phyloP scores from a whole-genome alignment of 192 early-diverging fungal genomes.

The Coemansia sp. region DNA sequence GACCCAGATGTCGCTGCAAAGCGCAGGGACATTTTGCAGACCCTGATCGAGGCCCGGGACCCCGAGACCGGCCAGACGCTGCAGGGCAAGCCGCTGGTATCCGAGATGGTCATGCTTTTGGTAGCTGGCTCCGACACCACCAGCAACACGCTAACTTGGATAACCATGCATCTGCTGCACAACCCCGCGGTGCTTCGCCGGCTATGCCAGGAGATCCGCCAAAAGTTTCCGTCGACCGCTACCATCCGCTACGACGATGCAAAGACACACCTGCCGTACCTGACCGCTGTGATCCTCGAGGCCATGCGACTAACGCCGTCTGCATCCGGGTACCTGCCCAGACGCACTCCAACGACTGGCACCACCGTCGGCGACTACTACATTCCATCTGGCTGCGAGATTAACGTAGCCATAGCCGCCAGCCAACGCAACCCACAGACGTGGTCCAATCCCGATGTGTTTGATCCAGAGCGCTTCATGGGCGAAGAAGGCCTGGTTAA shows the following conservation, averaged over 20 bases:
- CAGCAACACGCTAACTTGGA: constrained; percentile 47
- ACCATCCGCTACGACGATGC: constrained; percentile 32
- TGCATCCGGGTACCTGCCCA: constrained; percentile 26
- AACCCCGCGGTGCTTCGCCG: constrained; percentile 21
- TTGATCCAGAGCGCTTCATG: constrained; percentile 46
- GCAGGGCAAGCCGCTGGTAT: constrained; percentile 5
- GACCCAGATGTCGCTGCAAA: neutral
- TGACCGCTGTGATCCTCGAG: constrained; percentile 48
- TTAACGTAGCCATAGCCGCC: constrained; percentile 30
- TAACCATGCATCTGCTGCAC: constrained; percentile 37
- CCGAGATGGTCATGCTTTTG: constrained; percentile 37
- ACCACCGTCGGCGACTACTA: constrained; percentile 7
- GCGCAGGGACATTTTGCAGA: constrained; percentile 39
- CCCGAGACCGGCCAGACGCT: constrained; percentile 31
- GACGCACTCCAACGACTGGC: constrained; percentile 26
- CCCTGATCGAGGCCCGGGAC: constrained; percentile 42
- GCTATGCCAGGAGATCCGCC: constrained; percentile 29
- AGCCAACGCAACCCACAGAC: constrained; percentile 25
- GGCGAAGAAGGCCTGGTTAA: constrained; percentile 9
- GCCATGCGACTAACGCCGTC: constrained; percentile 43
- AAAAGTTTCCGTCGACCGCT: constrained; percentile 24
- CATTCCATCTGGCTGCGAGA: constrained; percentile 18
- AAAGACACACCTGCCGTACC: constrained; percentile 18
- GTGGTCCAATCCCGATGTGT: constrained; percentile 25
- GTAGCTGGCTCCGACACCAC: constrained; percentile 54